Base-by-base conservation (phyloP, 2,329 filamentous ascomycete species). In the Magnaporthiopsis incrustans region DNA sequence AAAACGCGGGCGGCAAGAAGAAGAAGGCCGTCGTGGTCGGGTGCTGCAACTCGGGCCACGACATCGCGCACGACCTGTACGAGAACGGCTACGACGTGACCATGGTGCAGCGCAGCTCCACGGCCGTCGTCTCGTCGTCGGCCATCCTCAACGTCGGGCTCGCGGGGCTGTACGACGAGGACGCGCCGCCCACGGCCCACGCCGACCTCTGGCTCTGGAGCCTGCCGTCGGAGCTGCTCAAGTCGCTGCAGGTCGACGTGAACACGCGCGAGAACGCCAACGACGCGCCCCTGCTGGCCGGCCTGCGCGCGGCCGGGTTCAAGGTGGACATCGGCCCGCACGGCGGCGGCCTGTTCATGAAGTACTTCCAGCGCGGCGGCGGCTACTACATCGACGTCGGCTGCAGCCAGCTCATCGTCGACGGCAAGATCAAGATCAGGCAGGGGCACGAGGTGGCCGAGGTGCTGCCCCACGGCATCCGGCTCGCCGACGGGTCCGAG, bases 301-400 rank as follows among this genome's bases (percentile, higher is more conserved):
- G 81, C 0, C 75, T 89, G 0, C 76, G 59, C 80, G 78, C 27
- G 57, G 84, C 78, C 1, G 86, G 86, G 0, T 89, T 88, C 76
- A 77, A 79, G 63, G 73, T 85, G 2, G 85, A 89, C 68, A 75
- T 72, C 26, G 86, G 86, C 0, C 80, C 83, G 0, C 79, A 85
- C 69, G 77, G 78, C 6, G 73, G 78, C 0, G 85, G 85, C 0
- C 73, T 88, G 1, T 78, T 81, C 64, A 75, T 80, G 38, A 88
- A 87, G 70, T 88, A 88, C 70, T 77, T 85, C 64, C 82, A 85
- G 68, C 80, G 83, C 5, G 85, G 85, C 11, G 85, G 85, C 1
- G 83, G 84, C 5, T 86, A 85, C 70, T 86, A 86, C 69, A 82
- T 86, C 65, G 83, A 86, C 66, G 81, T 85, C 14, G 83, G 83